Evolutionary conservation across 345 rosid species (phyloP).

Genomic region (Murraya paniculata): DNA sequence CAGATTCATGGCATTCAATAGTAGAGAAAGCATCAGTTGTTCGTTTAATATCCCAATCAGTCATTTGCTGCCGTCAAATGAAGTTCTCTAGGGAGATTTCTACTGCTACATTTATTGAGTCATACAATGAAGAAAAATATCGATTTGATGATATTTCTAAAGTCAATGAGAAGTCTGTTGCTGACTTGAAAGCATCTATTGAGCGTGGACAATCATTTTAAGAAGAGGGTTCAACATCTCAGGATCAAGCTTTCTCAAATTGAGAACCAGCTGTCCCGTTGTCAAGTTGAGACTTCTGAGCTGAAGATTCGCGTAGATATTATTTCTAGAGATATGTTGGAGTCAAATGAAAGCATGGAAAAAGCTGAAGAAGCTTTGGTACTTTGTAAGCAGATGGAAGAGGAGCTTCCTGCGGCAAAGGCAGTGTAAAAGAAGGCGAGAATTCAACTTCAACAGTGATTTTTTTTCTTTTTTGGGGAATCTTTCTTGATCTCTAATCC

Average conservation of each 20-base stretch:
- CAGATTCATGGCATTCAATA: background rate
- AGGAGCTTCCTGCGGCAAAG: conserved; percentile 18
- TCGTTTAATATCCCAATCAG: background rate
- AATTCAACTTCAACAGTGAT: conserved; percentile 12
- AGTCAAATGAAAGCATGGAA: conserved; percentile 30
- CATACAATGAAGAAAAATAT: conserved; percentile 20
- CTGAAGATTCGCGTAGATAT: conserved; percentile 18
- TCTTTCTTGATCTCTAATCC: background rate
- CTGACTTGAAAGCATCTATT: conserved; percentile 25
- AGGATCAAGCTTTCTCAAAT: conserved; percentile 24
- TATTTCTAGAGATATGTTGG: conserved; percentile 21
- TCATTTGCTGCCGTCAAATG: background rate
- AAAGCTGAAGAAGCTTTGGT: conserved; percentile 16
- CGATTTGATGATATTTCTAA: conserved; percentile 29
- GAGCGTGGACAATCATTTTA: conserved; percentile 17
- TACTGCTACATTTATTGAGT: conserved; percentile 11
- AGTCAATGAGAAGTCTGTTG: conserved; percentile 27
- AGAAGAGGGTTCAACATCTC: conserved; percentile 21
- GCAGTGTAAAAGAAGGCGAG: conserved; percentile 24
- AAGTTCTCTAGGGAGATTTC: conserved; percentile 3
- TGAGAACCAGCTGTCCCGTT: conserved; percentile 27
- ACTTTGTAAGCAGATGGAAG: conserved; percentile 16
- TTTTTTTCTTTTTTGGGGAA: too few relatives aligned
- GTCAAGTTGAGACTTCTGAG: conserved; percentile 35
- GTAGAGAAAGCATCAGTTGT: background rate